Base-by-base conservation (phyloP, 495 filamentous ascomycete species). In the Letharia columbiana region DNA sequence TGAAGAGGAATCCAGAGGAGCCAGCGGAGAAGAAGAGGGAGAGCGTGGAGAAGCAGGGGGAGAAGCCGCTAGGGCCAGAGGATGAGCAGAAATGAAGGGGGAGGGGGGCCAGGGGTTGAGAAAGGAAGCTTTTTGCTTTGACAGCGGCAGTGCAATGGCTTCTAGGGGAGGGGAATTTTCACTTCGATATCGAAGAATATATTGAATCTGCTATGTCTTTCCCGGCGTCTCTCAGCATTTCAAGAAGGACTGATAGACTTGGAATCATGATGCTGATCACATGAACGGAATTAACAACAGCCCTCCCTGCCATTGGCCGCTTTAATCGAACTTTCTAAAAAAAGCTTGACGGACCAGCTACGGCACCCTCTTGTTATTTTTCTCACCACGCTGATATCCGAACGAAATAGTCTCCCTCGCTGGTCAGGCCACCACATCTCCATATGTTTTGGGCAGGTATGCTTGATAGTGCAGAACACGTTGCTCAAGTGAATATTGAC, bases 1-100 rank as follows among this genome's bases (percentile, higher is more conserved):
- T 69, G 40, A 69, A 69, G 64, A 28, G 59, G 47, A 64, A 63
- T 39, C 64, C 67, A 12, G 63, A 49, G 6, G 61, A 69, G 67
- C 67, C 59, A 28, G 67, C 67, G 23, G 64, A 66, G 40, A 63
- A 45, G 20, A 69, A 69, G 54, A 66, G 65, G 60, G 56, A 56
- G 65, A 57, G 45, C 11, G 68, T 67, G 4, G 64, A 69, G 37
- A 69, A 45, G 44, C 64, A 69, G 47, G 68, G 64, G 2, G 61
- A 69, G 1, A 69, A 69, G 56, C 68, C 60, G 8, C 47, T 69
- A 33, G 68, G 68, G 35, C 56, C 63, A 6, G 67, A 65, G 41
- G 67, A 66, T 61, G 56, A 66, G 56, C 63, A 68, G 44, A 47
- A 47, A 17, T 47, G 44, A 47, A 2, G 3, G 15, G 44, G 15